Base-by-base conservation (phyloP, 768 basidiomycete genomes). In the Trametopsis cervina region DNA sequence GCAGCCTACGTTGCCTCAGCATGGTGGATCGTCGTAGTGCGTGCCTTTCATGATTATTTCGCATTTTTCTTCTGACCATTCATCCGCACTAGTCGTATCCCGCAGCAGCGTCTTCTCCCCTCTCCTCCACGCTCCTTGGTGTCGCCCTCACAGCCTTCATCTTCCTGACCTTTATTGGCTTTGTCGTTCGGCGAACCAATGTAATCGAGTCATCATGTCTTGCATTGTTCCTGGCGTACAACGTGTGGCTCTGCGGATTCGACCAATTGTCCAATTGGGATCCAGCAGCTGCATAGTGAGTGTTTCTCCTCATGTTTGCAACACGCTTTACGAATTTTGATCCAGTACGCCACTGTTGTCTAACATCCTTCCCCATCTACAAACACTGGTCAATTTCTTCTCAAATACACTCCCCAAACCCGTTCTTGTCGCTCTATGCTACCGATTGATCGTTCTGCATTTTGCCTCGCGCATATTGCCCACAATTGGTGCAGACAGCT, bases 81-180 rank as follows among this genome's bases (percentile, higher is more conserved):
- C 47, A 44, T 21, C 36, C 48, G 21, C 40, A 47, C 45, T 53
- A 90, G 84, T 78, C 86, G 2, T 94, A 92, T 65, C 84, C 91
- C 21, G 75, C 83, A 2, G 86, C 86, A 4, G 85, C 90, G 4
- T 77, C 83, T 7, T 87, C 89, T 0, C 88, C 93, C 7, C 71
- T 95, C 25, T 87, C 91, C 9, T 89, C 93, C 1, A 94, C 93
- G 2, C 70, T 97, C 9, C 72, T 97, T 15, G 94, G 94, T 2
- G 85, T 84, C 2, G 89, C 90, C 2, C 69, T 95, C 49, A 91
- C 93, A 0, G 81, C 90, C 9, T 85, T 95, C 60, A 65, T 95
- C 24, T 97, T 96, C 68, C 73, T 96, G 36, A 92, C 92, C 1
- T 73, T 88, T 56, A 95, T 97, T 54, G 94, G 94, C 4, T 94